A percentile compares a stretch with the other conserved stretches of the same genome.
phyloP scores from a whole-genome alignment of 257 asterid genomes.

The Henckelia pumila region DNA sequence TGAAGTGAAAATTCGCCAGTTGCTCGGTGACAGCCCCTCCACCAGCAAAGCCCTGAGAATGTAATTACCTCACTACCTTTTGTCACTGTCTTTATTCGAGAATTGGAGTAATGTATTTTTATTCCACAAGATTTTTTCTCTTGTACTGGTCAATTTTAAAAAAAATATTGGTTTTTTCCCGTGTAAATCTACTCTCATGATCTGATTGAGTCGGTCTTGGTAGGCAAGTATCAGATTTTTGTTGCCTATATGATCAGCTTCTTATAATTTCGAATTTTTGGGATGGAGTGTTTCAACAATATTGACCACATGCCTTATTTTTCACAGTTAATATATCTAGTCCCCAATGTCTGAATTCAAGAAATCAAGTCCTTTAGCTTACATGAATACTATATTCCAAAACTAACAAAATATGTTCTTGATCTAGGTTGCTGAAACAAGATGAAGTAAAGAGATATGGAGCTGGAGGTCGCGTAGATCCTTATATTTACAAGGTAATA shows the following conservation, averaged over 20 bases:
- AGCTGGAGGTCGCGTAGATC: constrained; percentile 86
- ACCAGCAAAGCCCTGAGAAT: constrained; percentile 98
- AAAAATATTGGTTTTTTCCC: too few species aligned
- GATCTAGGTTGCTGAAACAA: constrained; percentile 67
- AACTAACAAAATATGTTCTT: constrained; percentile 16
- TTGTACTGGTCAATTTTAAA: background rate
- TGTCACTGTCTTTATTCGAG: background rate
- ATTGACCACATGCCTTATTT: too few species aligned
- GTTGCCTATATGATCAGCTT: too few species aligned
- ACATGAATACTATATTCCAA: background rate
- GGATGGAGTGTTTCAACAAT: too few species aligned
- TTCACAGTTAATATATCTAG: background rate
- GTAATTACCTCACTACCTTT: constrained; percentile 37
- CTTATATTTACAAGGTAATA: constrained; percentile 76
- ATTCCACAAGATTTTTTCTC: background rate
- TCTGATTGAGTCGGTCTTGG: background rate
- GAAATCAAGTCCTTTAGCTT: background rate
- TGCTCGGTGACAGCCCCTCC: constrained; percentile 95
- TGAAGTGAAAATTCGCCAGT: constrained; percentile 78
- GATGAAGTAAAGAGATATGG: constrained; percentile 78
- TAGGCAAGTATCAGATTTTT: too few species aligned
- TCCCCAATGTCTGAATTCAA: background rate
- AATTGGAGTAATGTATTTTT: background rate
- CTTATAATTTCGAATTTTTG: too few species aligned
- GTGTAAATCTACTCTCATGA: background rate